Percentiles rank a stretch among this genome's conserved stretches.
These are phyloP conservation scores for Carex cristatella DNA, from an alignment of 176 grass and related monocot genomes.

Conservation along the genomic window DNA sequence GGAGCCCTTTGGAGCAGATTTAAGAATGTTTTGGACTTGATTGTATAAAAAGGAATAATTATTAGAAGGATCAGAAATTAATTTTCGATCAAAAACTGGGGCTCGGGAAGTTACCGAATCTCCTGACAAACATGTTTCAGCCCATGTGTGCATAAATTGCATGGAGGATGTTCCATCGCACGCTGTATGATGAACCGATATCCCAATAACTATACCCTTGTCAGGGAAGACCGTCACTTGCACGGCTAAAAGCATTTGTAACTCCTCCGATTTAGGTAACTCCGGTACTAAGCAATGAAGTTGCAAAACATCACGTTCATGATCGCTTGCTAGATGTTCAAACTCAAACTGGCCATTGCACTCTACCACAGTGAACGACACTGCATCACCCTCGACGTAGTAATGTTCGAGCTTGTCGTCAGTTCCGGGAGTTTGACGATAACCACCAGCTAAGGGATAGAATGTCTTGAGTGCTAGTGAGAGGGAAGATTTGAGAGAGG, in stretches of 20 bases:
- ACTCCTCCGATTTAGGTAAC: background rate
- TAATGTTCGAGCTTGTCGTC: slow-evolving; percentile 24
- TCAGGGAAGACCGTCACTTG: slow-evolving; percentile 4
- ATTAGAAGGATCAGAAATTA: slow-evolving; percentile 23
- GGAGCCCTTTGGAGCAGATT: background rate
- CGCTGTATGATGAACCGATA: slow-evolving; percentile 18
- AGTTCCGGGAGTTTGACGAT: slow-evolving; percentile 1
- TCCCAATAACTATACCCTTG: background rate
- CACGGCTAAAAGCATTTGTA: slow-evolving; percentile 11
- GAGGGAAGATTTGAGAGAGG: too few species aligned
- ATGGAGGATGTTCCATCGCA: slow-evolving; percentile 17
- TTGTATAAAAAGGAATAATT: slow-evolving; percentile 10
- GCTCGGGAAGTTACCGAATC: background rate
- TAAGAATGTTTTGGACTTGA: background rate
- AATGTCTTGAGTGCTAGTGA: too few species aligned
- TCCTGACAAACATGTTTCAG: background rate
- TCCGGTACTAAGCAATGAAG: background rate
- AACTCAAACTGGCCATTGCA: slow-evolving; percentile 14
- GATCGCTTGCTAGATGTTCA: background rate
- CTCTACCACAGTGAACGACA: slow-evolving; percentile 49
- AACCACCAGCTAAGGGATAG: slow-evolving; percentile 42
- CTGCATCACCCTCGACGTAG: slow-evolving; percentile 35
- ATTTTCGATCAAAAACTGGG: slow-evolving; percentile 19
- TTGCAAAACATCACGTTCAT: background rate
- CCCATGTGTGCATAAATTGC: slow-evolving; percentile 12